These are phyloP conservation scores for Populus nigra DNA, from an alignment of 345 rosid genomes.

Conservation along the genomic window DNA sequence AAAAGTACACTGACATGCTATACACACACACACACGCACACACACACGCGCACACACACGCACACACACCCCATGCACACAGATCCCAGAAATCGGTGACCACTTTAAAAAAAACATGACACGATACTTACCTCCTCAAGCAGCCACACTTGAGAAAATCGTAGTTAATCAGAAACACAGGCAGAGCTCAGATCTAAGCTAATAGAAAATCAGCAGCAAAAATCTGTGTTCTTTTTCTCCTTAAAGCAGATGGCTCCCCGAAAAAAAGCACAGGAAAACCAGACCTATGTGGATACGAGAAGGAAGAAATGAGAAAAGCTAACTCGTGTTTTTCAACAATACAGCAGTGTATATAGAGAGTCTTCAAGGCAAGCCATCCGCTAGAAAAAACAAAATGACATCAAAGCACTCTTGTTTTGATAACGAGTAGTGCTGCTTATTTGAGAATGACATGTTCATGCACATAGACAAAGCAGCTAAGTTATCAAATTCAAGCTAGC, in stretches of 20 bases:
- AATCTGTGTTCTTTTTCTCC: neutral
- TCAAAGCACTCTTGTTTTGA: neutral
- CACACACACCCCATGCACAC: neutral
- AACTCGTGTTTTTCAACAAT: constrained; percentile 4
- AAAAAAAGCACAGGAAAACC: neutral
- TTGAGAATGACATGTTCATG: constrained; percentile 3
- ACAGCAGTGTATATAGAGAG: neutral
- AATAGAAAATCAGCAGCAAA: neutral
- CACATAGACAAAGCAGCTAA: constrained; percentile 8
- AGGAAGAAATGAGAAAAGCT: neutral
- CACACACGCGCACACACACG: fast-evolving
- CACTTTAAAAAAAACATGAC: neutral
- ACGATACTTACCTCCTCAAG: neutral
- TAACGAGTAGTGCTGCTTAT: neutral
- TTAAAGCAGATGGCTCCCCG: neutral
- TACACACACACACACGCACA: too few species aligned
- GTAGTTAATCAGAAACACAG: too few species aligned
- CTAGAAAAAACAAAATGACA: neutral
- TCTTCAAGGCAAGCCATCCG: neutral
- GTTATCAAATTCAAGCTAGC: neutral
- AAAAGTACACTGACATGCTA: neutral
- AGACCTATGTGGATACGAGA: neutral
- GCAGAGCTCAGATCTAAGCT: too few species aligned
- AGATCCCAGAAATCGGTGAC: neutral
- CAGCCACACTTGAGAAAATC: neutral